A percentile compares a stretch with the other conserved stretches of the same genome.
Evolutionary conservation across 257 asterid genomes (phyloP).

Genomic region (Solanum piurae): DNA sequence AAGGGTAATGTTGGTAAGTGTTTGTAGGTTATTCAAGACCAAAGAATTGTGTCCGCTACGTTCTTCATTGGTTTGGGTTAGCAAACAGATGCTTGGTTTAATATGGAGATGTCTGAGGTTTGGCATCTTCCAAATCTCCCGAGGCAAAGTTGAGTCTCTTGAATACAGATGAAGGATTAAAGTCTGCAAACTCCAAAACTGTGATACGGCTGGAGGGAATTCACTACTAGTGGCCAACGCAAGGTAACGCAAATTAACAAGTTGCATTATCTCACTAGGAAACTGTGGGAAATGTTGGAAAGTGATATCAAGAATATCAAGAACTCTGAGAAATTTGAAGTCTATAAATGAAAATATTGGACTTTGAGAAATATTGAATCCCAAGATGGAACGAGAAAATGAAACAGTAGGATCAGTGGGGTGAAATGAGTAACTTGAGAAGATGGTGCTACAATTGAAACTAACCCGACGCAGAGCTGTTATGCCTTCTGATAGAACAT

Average conservation of each 20-base stretch:
- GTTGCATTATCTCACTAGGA: conserved; percentile 6
- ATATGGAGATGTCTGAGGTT: conserved; percentile 14
- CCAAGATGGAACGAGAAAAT: conserved; percentile 4
- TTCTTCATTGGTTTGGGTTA: not conserved
- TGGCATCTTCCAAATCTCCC: conserved; percentile 11
- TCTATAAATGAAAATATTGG: not conserved
- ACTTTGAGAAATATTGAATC: not conserved
- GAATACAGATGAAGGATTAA: conserved; percentile 17
- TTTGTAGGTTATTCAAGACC: not conserved
- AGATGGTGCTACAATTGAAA: not conserved
- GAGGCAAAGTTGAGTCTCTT: conserved; percentile 1
- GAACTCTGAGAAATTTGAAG: conserved; percentile 19
- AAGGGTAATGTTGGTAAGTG: conserved; percentile 10
- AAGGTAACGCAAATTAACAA: conserved; percentile 17
- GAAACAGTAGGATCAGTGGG: not conserved
- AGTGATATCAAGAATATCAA: conserved; percentile 24
- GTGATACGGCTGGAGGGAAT: conserved; percentile 1
- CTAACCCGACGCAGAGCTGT: not conserved
- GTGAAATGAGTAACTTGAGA: not conserved
- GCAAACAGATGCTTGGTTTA: conserved; percentile 6
- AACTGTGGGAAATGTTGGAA: conserved; percentile 10
- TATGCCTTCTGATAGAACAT: conserved; percentile 1
- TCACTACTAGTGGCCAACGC: conserved; percentile 12
- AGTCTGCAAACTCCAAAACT: conserved; percentile 17
- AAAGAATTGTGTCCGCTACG: not conserved